Percentiles rank a stretch among this genome's conserved stretches.
Conservation (phyloP, 2,329 filamentous ascomycete species). For the Rhynchosporium secalis region DNA sequence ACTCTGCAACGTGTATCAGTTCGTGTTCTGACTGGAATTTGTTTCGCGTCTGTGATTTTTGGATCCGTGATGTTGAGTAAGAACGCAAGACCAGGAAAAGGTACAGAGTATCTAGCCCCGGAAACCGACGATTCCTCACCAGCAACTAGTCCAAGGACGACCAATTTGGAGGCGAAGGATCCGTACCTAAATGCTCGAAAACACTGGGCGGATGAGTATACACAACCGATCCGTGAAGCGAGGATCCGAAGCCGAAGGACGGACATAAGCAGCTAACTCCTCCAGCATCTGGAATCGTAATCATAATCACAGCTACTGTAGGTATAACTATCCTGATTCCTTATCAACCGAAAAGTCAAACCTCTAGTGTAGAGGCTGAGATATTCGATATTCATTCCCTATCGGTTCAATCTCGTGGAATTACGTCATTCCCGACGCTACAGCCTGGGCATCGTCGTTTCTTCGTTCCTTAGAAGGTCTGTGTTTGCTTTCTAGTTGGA, state of each 20-base stretch:
- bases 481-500: background rate
- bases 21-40: too few species aligned
- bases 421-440: background rate
- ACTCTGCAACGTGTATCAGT: conserved; percentile 30
- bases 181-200: background rate
- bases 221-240: background rate
- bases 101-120: conserved; percentile 45
- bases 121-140: conserved; percentile 33
- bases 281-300: background rate
- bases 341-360: background rate
- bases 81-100: background rate
- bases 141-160: background rate
- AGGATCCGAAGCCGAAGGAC: background rate
- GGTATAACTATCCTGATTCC: background rate
- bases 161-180: background rate
- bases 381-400: background rate
- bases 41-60: too few species aligned
- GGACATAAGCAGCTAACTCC: background rate
- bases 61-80: too few species aligned
- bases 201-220: background rate
- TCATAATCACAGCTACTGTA: background rate
- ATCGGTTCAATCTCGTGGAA: background rate
- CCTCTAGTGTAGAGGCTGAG: background rate
- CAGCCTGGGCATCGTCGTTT: conserved; percentile 1
- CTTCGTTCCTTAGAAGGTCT: background rate